phyloP scores from a whole-genome alignment of 2,329 filamentous ascomycete species.

The Trichophaea hybrida region DNA sequence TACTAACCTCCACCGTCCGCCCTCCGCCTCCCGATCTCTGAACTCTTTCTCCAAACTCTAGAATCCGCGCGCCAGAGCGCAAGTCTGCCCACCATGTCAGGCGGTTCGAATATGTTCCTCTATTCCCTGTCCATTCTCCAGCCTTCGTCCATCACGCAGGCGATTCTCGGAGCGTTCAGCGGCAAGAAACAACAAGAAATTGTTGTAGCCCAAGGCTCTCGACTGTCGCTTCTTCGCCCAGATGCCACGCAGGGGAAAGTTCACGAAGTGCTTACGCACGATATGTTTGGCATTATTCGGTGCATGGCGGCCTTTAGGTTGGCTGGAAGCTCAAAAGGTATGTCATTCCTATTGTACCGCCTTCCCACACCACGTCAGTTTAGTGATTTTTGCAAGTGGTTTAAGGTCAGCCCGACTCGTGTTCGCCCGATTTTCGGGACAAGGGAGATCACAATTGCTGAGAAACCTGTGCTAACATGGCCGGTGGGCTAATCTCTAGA shows the following conservation, averaged over 20 bases:
- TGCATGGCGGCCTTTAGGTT: slow-evolving; percentile 77
- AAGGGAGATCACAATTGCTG: background rate
- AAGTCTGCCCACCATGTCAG: slow-evolving; percentile 55
- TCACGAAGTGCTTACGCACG: slow-evolving; percentile 71
- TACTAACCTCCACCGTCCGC: background rate
- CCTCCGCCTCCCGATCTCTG: background rate
- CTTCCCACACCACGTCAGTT: slow-evolving; percentile 41
- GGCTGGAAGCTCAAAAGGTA: slow-evolving; percentile 92
- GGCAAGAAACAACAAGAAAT: slow-evolving; percentile 97
- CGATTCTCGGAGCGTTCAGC: slow-evolving; percentile 86
- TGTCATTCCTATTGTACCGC: slow-evolving; percentile 33
- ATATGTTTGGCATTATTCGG: slow-evolving; percentile 92
- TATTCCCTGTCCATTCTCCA: slow-evolving; percentile 94
- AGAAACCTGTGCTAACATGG: slow-evolving; percentile 31
- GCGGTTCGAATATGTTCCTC: slow-evolving; percentile 95
- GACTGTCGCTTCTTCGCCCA: slow-evolving; percentile 72
- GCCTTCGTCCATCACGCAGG: slow-evolving; percentile 76
- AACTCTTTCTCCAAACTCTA: background rate
- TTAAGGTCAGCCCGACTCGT: slow-evolving; percentile 35
- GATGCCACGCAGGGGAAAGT: slow-evolving; percentile 77
- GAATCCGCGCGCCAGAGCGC: background rate
- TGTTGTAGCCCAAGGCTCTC: slow-evolving; percentile 80
- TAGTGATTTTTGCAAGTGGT: slow-evolving; percentile 47
- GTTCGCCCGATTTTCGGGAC: background rate
- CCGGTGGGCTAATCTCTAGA: slow-evolving; percentile 43